These are phyloP conservation scores for Antarctomyces pellizariae DNA, from an alignment of 495 filamentous ascomycete genomes.

Conservation along the genomic window DNA sequence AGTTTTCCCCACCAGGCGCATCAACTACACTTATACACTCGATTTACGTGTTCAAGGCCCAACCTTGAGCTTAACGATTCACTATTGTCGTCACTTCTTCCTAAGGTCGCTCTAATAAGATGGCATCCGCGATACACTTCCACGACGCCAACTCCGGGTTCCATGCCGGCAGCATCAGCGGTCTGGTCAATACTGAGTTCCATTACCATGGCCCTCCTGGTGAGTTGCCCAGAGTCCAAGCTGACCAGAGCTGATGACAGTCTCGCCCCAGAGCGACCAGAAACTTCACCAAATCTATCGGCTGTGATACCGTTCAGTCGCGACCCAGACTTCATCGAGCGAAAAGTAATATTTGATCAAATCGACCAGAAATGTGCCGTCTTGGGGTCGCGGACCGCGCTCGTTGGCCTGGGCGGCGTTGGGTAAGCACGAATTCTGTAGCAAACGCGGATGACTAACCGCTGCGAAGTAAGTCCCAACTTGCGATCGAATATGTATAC, in stretches of 20 bases:
- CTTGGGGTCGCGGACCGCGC: constrained; percentile 1
- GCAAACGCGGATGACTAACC: neutral
- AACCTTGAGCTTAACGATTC: too few relatives aligned
- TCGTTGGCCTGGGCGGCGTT: constrained; percentile 4
- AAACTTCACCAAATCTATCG: constrained; percentile 4
- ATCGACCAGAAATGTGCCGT: constrained; percentile 6
- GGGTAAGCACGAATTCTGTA: constrained; percentile 1
- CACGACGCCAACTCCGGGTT: constrained; percentile 10
- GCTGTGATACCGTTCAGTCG: constrained; percentile 14
- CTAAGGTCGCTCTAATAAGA: constrained; percentile 3
- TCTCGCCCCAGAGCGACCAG: constrained; percentile 3
- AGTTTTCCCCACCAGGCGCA: too few relatives aligned
- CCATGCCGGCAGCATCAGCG: constrained; percentile 13
- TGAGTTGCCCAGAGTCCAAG: constrained; percentile 8
- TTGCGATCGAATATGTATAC: constrained; percentile 5
- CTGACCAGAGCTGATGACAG: constrained; percentile 2
- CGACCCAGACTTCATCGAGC: constrained; percentile 16
- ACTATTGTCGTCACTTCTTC: too few relatives aligned
- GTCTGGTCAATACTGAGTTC: constrained; percentile 13
- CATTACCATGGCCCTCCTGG: constrained; percentile 14
- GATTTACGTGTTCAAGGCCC: too few relatives aligned
- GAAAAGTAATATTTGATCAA: constrained; percentile 12
- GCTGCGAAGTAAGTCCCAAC: constrained; percentile 4
- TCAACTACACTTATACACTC: too few relatives aligned
- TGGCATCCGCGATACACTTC: constrained; percentile 12